Base-by-base conservation (phyloP, 192 early-diverging fungal genomes). In the Coemansia sp. region DNA sequence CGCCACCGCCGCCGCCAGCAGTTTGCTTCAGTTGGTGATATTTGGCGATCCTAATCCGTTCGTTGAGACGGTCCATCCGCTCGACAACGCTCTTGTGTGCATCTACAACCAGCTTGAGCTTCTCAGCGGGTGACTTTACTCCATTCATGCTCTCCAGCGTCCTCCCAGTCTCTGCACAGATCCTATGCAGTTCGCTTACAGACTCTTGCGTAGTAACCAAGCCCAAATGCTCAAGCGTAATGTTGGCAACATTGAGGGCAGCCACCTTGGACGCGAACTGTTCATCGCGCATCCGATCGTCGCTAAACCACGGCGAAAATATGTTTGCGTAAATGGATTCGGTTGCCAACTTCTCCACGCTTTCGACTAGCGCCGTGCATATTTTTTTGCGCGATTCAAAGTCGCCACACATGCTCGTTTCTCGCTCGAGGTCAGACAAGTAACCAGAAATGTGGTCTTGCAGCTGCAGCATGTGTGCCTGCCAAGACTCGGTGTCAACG, bases 181-280 rank as follows among this genome's bases (percentile, higher is more conserved):
- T 68, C 1, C 68, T 60, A 22, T 58, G 38, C 52, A 80, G 54
- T 10, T 75, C 62, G n/a, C 48, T 21, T 19, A 17, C 26, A 1
- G 54, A 22, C n/a, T 61, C 56, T 1, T 60, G 58, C 12, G 48
- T 14, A 14, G 24, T 24, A 12, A 40, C 38, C 55, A 90, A 77
- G 1, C 87, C 87, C 42, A 90, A 44, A 54, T 90, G 84, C 1
- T 75, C 78, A 9, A 87, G 67, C 10, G 72, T 66, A 37, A 90
- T 54, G 17, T 85, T 87, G 8, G 87, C 72, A 33, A 87, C 52
- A 42, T 87, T 87, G 8, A 90, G 63, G 15, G 88, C 88, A 2
- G 85, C 86, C 26, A 88, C 85, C 29, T 85, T 83, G 56, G 86
- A 85, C 18, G 83, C 84, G 21, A 88, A 63, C 41, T 78, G 81